These are phyloP conservation scores for Suhomyces panamericanus DNA, from an alignment of 1,139 yeast genomes.

Conservation along the genomic window DNA sequence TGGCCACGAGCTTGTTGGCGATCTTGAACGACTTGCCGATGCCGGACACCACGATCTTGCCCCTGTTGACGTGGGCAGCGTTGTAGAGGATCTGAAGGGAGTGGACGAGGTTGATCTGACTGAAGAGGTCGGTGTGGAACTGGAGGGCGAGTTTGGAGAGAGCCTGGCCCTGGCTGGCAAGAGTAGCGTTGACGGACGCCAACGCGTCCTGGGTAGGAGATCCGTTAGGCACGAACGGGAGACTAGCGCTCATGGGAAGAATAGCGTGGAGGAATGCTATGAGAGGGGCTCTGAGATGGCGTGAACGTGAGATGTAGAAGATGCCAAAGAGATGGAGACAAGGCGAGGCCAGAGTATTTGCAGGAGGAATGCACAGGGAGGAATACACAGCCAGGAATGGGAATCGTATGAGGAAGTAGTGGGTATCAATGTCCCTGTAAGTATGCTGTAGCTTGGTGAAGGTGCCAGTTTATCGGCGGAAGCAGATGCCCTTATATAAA, in stretches of 20 bases:
- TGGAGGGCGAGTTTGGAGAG: constrained; percentile 31
- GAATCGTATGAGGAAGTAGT: no score
- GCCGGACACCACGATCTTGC: constrained; percentile 75
- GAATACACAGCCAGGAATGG: no score
- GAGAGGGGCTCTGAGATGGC: no score
- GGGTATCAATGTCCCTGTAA: no score
- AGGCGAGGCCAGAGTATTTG: no score
- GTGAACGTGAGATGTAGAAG: no score
- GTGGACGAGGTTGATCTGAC: constrained; percentile 50
- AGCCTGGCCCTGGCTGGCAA: constrained; percentile 38
- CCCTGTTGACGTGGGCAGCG: constrained; percentile 46
- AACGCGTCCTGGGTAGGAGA: constrained; percentile 19
- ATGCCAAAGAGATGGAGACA: no score
- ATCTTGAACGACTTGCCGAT: constrained; percentile 84
- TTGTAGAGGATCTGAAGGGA: constrained; percentile 55
- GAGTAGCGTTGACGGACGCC: constrained; percentile 30
- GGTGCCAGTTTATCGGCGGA: no score
- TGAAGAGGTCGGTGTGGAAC: constrained; percentile 36
- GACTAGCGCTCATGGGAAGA: not conserved
- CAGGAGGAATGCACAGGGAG: no score
- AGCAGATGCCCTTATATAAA: no score
- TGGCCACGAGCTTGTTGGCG: constrained; percentile 76
- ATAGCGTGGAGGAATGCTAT: no score
- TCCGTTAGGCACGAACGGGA: not conserved
- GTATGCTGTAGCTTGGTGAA: no score